Percentiles rank a stretch among this genome's conserved stretches.
Evolutionary conservation across 2,329 filamentous ascomycete species (phyloP).

Genomic region (Botrytis porri): DNA sequence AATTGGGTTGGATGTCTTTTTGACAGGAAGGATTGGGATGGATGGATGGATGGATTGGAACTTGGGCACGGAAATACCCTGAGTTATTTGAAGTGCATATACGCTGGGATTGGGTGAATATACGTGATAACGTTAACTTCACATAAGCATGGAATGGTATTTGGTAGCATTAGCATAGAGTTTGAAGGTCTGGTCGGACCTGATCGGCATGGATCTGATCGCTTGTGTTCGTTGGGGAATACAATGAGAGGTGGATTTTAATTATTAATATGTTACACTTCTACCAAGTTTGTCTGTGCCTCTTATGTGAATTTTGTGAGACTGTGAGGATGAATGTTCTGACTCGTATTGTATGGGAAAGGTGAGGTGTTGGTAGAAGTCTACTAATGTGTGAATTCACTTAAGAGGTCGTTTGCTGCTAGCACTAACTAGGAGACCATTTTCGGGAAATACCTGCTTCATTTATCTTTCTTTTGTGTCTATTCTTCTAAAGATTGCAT

Average conservation of each 20-base stretch:
- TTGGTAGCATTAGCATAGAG: constrained; percentile 9
- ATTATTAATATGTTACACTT: constrained; percentile 17
- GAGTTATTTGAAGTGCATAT: neutral
- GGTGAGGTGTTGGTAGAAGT: neutral
- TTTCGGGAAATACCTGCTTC: neutral
- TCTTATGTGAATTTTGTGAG: neutral
- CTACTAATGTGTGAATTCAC: neutral
- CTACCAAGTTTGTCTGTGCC: neutral
- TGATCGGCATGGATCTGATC: neutral
- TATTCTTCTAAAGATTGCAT: no score
- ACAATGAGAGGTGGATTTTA: constrained; percentile 17
- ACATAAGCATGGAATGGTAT: constrained; percentile 17
- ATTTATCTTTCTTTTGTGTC: no score
- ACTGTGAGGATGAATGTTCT: neutral
- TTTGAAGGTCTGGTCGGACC: neutral
- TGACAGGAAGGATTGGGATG: constrained; percentile 8
- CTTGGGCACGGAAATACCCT: constrained; percentile 8
- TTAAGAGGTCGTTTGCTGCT: neutral
- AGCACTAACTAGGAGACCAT: rapidly evolving
- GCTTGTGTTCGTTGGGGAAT: neutral
- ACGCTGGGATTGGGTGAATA: neutral
- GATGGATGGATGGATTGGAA: neutral
- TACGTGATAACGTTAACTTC: constrained; percentile 6
- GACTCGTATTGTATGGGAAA: neutral
- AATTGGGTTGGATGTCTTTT: constrained; percentile 11